Base-by-base conservation (phyloP, 2,329 filamentous ascomycete species). In the Graphilbum fragrans region DNA sequence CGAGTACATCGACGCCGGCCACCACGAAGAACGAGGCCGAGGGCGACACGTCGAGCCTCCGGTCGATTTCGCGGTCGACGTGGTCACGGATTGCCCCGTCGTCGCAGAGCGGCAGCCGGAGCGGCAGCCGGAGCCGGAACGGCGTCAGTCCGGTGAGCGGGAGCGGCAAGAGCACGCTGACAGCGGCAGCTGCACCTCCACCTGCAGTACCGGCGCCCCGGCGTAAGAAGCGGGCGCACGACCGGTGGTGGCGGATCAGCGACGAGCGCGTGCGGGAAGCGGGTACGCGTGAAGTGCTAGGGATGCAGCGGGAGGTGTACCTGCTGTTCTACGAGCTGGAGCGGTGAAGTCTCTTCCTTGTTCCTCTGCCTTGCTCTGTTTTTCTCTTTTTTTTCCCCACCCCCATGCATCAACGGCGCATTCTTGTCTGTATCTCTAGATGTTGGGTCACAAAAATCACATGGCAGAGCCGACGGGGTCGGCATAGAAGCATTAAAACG, bases 191-290 rank as follows among this genome's bases (percentile, higher is more conserved):
- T 9, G 25, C 18, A 19, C 23, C 12, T 6, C 18, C 11, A 12
- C 7, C 23, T 7, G 50, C 50, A 34, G 34, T 40, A 21, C 48
- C 50, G 38, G 34, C 41, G 33, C 17, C 57, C 51, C 42, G 33
- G 49, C 57, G 35, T 11, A 50, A 45, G 43, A 68, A 64, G 48
- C 78, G 74, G 50, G 61, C 66, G 12, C 73, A 71, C 35, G 82
- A 93, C 54, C 78, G 82, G 33, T 98, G 92, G 92, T 98, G 92
- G 92, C 78, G 92, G 29, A 94, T 98, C 50, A 95, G 88, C 49
- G 92, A 98, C 58, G 92, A 98, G 50, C 94, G 93, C 61, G 77
- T 96, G 53, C 92, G 90, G 56, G 90, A 96, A 61, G 82, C 86
- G 50, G 94, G 88, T 66, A 96, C 88, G 6, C 77, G 72, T 41